Base-by-base conservation (phyloP, 495 filamentous ascomycete species). In the Penicillium pancosmium region DNA sequence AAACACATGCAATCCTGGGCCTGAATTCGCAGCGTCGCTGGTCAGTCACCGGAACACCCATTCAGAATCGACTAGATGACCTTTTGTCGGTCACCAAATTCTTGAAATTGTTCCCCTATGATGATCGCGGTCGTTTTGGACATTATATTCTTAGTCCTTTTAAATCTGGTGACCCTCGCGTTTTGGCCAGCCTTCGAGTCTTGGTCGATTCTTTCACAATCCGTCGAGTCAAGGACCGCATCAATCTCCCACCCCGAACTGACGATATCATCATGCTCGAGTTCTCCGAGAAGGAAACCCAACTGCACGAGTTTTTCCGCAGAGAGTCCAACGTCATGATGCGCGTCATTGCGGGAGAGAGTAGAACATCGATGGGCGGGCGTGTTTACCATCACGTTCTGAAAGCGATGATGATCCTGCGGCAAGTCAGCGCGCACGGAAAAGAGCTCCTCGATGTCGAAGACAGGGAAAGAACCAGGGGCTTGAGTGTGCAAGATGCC, bases 41-140 rank as follows among this genome's bases (percentile, higher is more conserved):
- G 94, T 93, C 94, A 2, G 92, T 98, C 9, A 98, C 94, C 3
- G 93, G 93, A 46, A 96, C 91, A 0, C 91, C 92, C 0, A 88
- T 94, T 15, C 91, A 96, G 68, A 97, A 98, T 68, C 88, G 91
- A 21, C 81, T 98, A 6, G 92, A 96, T 52, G 94, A 98, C 69
- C 80, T 98, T 9, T 86, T 89, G 16, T 88, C 94, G 8, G 79
- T 98, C n/a, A 88, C 96, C 54, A 92, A 89, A 27, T 98, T 98
- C 64, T 74, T 98, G 7, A 87, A 89, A 2, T 72, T 98, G 13
- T 85, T 85, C 61, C 94, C 94, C 0, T 98, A 98, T 65, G 87
- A 95, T 60, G 88, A 96, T 43, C 85, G 82, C 52, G 72, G 75
- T 55, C 84, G 81, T 35, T 98, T 97, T 64, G 72, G 80, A 1